These are phyloP conservation scores for Penicillium soppii DNA, from an alignment of 495 filamentous ascomycete species.

Conservation along the genomic window DNA sequence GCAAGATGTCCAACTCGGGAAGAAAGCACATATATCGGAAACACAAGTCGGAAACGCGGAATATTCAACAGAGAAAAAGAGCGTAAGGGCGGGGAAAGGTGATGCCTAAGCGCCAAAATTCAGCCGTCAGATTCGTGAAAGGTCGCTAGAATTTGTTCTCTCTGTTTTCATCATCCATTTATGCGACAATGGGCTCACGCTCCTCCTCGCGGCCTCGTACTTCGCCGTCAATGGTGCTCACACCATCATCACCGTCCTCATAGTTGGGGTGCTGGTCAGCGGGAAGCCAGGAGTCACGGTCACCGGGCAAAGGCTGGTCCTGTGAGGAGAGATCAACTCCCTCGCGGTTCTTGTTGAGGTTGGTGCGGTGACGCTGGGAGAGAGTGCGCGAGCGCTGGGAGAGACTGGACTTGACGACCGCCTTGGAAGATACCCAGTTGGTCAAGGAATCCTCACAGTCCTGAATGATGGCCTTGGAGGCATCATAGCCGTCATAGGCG, in stretches of 20 bases:
- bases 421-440: conserved; percentile 92
- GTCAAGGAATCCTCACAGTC: conserved; percentile 97
- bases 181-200: conserved; percentile 40
- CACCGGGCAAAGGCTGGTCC: conserved; percentile 72
- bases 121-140: conserved; percentile 19
- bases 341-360: conserved; percentile 54
- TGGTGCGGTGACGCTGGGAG: conserved; percentile 76
- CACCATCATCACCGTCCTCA: conserved; percentile 58
- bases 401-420: conserved; percentile 80
- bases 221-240: conserved; percentile 52
- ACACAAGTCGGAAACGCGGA: neutral
- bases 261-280: conserved; percentile 73
- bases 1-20: neutral
- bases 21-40: neutral
- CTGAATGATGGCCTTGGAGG: conserved; percentile 98
- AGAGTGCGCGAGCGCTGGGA: conserved; percentile 82
- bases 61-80: conserved; percentile 7
- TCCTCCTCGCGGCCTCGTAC: conserved; percentile 63
- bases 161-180: conserved; percentile 6
- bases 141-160: neutral
- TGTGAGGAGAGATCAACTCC: conserved; percentile 80
- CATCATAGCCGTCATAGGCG: conserved; percentile 97
- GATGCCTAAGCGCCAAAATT: neutral
- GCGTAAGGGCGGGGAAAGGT: neutral
- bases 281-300: conserved; percentile 87